phyloP scores from a whole-genome alignment of 1,139 yeast species.

The Diutina scorzettiae region DNA sequence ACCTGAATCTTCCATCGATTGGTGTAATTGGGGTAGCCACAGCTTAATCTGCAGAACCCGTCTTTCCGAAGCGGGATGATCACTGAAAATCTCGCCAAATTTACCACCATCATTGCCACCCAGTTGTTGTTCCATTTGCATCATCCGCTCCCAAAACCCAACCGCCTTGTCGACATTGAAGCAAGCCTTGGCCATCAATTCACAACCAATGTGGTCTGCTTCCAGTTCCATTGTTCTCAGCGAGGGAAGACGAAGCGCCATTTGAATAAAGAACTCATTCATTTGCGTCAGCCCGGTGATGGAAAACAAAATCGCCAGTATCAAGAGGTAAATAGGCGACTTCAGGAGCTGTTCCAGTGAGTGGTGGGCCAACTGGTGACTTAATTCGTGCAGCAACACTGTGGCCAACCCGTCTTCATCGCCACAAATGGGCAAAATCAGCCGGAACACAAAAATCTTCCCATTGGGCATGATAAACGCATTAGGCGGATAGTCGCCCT shows the following conservation, averaged over 20 bases:
- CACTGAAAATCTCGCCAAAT: constrained; percentile 55
- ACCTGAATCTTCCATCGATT: constrained; percentile 22
- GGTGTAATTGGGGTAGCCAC: constrained; percentile 66
- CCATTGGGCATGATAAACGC: constrained; percentile 97
- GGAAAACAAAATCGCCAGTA: constrained; percentile 14
- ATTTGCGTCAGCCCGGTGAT: constrained; percentile 17
- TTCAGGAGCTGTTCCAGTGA: constrained; percentile 68
- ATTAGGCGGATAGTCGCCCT: constrained; percentile 67
- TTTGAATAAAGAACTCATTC: constrained; percentile 43
- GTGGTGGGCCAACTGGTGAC: constrained; percentile 90
- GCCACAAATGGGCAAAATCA: constrained; percentile 65
- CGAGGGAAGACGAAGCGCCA: constrained; percentile 66
- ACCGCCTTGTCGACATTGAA: constrained; percentile 66
- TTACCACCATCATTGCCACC: constrained; percentile 8
- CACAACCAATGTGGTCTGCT: constrained; percentile 89
- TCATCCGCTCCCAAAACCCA: constrained; percentile 76
- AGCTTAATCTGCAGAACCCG: constrained; percentile 56
- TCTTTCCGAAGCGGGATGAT: constrained; percentile 79
- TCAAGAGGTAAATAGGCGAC: constrained; percentile 33
- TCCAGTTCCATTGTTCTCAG: constrained; percentile 91
- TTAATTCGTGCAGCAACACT: constrained; percentile 82
- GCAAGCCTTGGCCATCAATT: constrained; percentile 86
- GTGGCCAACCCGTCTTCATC: constrained; percentile 91
- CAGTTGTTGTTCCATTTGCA: constrained; percentile 33
- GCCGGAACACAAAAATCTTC: constrained; percentile 78